Percentiles rank a stretch among this genome's conserved stretches.
Evolutionary conservation across 805 yeast genomes (phyloP).

Genomic region (Zygotorulaspora florentina): DNA sequence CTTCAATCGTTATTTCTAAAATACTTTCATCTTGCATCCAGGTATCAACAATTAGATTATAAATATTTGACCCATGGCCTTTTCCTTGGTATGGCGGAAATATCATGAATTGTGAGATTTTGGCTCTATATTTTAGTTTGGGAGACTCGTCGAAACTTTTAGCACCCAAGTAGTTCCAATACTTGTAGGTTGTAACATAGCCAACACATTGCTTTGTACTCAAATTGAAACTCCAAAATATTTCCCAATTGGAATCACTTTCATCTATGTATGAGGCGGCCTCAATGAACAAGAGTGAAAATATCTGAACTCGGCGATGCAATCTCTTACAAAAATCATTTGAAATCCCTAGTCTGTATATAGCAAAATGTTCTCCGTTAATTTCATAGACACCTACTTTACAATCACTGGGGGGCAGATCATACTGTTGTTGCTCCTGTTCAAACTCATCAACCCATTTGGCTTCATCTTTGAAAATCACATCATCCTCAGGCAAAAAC

Average conservation of each 20-base stretch:
- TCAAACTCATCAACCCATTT: slow-evolving; percentile 60
- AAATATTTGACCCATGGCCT: slow-evolving; percentile 67
- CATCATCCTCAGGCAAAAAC: slow-evolving; percentile 54
- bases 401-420: slow-evolving; percentile 39
- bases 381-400: slow-evolving; percentile 33
- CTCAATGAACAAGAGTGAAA: slow-evolving; percentile 82
- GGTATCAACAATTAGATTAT: slow-evolving; percentile 47
- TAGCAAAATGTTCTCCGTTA: slow-evolving; percentile 41
- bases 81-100: slow-evolving; percentile 79
- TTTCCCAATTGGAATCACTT: slow-evolving; percentile 73
- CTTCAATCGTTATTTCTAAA: slow-evolving; percentile 82
- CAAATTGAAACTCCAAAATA: slow-evolving; percentile 49
- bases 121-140: slow-evolving; percentile 46
- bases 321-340: slow-evolving; percentile 43
- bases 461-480: slow-evolving; percentile 58
- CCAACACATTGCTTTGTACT: slow-evolving; percentile 55
- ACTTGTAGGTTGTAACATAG: slow-evolving; percentile 76
- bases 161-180: slow-evolving; percentile 67
- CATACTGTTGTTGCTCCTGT: slow-evolving; percentile 43
- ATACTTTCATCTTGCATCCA: slow-evolving; percentile 56
- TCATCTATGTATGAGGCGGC: slow-evolving; percentile 88
- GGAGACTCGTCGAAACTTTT: slow-evolving; percentile 44
- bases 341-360: slow-evolving; percentile 43
- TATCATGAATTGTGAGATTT: slow-evolving; percentile 82
- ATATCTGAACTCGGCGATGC: slow-evolving; percentile 68